Percentiles rank a stretch among this genome's conserved stretches.
Conservation (phyloP, 495 filamentous ascomycete genomes). For the Talaromyces nanjingensis region DNA sequence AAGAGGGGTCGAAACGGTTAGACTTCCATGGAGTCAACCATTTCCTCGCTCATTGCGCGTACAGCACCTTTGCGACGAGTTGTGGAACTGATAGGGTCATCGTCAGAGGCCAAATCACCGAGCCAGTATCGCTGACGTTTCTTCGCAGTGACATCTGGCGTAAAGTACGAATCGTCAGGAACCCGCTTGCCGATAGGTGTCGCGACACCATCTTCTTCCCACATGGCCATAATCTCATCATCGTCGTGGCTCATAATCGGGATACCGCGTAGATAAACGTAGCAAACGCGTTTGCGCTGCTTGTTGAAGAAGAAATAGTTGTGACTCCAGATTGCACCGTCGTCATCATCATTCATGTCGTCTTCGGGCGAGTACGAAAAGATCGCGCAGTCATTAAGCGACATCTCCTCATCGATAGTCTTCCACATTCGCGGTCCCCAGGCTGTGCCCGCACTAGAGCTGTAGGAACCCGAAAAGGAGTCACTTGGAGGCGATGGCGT, state of each 20-base stretch:
- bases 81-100: conserved; percentile 8
- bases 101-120: conserved; percentile 42
- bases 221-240: conserved; percentile 31
- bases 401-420: conserved; percentile 87
- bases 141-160: conserved; percentile 49
- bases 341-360: conserved; percentile 84
- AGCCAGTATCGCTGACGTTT: conserved; percentile 84
- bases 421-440: conserved; percentile 90
- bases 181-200: conserved; percentile 41
- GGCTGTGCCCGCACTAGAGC: conserved; percentile 28
- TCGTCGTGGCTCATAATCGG: conserved; percentile 63
- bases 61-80: conserved; percentile 41
- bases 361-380: conserved; percentile 81
- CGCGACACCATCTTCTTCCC: conserved; percentile 31
- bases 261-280: conserved; percentile 81
- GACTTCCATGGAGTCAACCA: conserved; percentile 63
- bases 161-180: conserved; percentile 41
- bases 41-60: conserved; percentile 66
- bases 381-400: conserved; percentile 70
- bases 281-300: conserved; percentile 84
- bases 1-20: conserved; percentile 17
- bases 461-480: conserved; percentile 38
- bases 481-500: conserved; percentile 41
- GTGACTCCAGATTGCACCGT: conserved; percentile 86
- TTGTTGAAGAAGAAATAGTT: conserved; percentile 99